Conservation (phyloP, 169 alveolate genomes). For the Babesia ovata region DNA sequence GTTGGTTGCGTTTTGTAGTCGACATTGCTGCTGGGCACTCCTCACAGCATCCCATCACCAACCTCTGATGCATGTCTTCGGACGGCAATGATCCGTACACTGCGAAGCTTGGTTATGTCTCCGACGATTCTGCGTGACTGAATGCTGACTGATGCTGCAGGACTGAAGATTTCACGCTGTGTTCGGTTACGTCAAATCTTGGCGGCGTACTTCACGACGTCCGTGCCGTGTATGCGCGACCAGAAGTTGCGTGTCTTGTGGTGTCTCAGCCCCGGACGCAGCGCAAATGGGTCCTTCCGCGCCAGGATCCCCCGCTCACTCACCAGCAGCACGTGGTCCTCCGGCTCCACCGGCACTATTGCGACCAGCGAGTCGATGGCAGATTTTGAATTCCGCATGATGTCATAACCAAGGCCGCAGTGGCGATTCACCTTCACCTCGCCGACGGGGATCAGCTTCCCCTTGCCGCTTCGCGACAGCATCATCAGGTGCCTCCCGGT, state of each 20-base stretch:
- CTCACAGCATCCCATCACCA: too few species aligned
- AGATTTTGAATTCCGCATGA: conserved; percentile 23
- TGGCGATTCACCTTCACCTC: conserved; percentile 43
- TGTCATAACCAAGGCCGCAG: conserved; percentile 60
- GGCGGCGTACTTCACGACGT: conserved; percentile 3
- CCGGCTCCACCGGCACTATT: conserved; percentile 23
- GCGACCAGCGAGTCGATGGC: conserved; percentile 16
- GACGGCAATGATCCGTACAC: too few species aligned
- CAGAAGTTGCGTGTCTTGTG: conserved; percentile 61
- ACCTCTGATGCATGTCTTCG: too few species aligned
- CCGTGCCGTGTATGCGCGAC: conserved; percentile 13
- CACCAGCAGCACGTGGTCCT: conserved; percentile 26
- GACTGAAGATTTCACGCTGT: too few species aligned
- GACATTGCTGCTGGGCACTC: too few species aligned
- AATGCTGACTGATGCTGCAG: too few species aligned
- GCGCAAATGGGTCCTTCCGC: conserved; percentile 42
- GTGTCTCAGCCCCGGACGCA: conserved; percentile 40
- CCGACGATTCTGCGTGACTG: too few species aligned
- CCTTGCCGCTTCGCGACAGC: conserved; percentile 44
- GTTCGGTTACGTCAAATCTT: not conserved
- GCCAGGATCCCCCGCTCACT: conserved; percentile 52
- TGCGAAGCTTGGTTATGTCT: too few species aligned
- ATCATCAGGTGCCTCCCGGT: conserved; percentile 15
- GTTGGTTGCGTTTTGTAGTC: too few species aligned
- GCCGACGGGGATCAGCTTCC: conserved; percentile 36